Evolutionary conservation across 176 grass and related monocot genomes (phyloP).

Genomic region (Triticum monococcum): DNA sequence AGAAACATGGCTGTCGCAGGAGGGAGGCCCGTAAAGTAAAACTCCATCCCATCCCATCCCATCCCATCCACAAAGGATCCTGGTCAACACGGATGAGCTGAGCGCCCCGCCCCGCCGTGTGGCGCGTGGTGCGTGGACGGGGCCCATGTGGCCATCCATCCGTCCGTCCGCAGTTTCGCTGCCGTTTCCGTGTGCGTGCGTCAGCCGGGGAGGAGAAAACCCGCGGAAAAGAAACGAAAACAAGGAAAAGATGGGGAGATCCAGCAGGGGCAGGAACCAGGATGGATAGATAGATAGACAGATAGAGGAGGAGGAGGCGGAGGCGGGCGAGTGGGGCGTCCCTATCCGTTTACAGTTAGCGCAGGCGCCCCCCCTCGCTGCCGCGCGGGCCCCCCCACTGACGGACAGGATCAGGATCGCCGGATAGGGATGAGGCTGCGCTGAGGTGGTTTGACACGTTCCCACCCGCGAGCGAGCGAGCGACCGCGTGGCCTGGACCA

Average conservation of each 20-base stretch:
- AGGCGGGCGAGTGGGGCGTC: neutral
- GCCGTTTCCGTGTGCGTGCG: conserved; percentile 19
- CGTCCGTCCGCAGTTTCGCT: neutral
- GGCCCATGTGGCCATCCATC: no score
- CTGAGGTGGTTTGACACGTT: neutral
- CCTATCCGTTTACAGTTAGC: conserved; percentile 23
- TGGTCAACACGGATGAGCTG: no score
- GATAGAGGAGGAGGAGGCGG: neutral
- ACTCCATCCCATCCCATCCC: no score
- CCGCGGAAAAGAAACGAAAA: neutral
- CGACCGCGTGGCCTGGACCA: neutral
- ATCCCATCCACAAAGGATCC: no score
- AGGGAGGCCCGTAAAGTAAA: no score
- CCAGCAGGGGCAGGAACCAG: neutral
- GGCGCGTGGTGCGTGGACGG: no score
- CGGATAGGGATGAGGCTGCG: neutral
- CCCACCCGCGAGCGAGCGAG: no score
- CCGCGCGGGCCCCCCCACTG: neutral
- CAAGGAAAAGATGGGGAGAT: neutral
- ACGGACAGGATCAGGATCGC: neutral
- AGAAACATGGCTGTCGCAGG: no score
- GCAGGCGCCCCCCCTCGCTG: neutral
- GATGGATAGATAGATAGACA: neutral
- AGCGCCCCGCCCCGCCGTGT: no score
- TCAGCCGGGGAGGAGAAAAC: neutral